Evolutionary conservation across 2,329 filamentous ascomycete genomes (phyloP), one percentile per base, ranked within the genome.

Genomic region (Xylaria sp.): DNA sequence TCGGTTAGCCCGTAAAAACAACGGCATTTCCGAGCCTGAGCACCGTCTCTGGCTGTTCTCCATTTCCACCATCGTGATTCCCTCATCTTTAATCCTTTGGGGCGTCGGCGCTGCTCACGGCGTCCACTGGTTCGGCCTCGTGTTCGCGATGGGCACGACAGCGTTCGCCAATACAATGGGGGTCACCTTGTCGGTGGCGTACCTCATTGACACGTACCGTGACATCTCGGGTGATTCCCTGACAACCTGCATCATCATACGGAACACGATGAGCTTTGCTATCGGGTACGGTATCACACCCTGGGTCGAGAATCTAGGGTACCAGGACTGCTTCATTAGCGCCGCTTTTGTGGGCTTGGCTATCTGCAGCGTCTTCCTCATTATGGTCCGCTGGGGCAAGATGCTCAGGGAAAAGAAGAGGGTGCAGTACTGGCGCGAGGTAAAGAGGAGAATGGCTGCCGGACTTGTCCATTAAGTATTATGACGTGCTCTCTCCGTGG

Each of bases 251-350:
- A 83, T 84, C 21, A 65, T 83, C 5, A 77, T 83, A 25, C 76
- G 80, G 13, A 82, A 82, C 64, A 81, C 79, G 1, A 75, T 82
- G 74, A 78, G 78, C 25, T 82, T 82, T 65, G 80, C 79, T 27
- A 77, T 82, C 60, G 77, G 79, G 29, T 82, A 81, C 61, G 80
- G 80, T 1, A 82, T 86, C 59, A 85, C 82, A 0, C 83, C 83
- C 0, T 84, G 83, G 83, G 72, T 84, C 23, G 64, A 79, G 3
- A 74, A 81, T 47, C 63, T 83, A 35, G 82, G 82, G 3, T 81
- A 81, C 59, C 82, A 83, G 72, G 81, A 84, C 65, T 83, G 81
- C 63, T 84, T 84, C 59, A 78, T 84, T 16, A 78, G 74, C 61
- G 74, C 76, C 37, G 76, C 76, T 2, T 78, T 78, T 59, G 74